Percentiles rank a stretch among this genome's conserved stretches.
phyloP scores from a whole-genome alignment of 352 stramenopile genomes.

The Globisporangium ultimum region DNA sequence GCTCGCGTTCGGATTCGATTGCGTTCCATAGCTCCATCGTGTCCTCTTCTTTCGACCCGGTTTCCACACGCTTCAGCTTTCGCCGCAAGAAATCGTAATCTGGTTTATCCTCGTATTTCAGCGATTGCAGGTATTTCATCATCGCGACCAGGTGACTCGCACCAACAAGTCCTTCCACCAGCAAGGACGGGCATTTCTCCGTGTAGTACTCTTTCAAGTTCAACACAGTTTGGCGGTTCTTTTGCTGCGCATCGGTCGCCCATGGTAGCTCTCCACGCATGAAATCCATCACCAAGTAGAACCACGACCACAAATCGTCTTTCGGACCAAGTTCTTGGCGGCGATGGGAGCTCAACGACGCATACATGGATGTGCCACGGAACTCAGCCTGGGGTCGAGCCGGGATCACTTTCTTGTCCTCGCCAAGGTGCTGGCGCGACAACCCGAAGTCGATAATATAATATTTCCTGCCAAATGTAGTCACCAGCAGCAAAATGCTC shows the following conservation, averaged over 20 bases:
- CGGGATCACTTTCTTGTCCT: constrained; percentile 60
- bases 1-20: constrained; percentile 18
- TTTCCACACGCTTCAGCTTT: constrained; percentile 31
- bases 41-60: constrained; percentile 31
- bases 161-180: constrained; percentile 73
- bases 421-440: constrained; percentile 69
- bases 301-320: constrained; percentile 89
- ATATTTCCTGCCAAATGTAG: constrained; percentile 32
- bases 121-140: constrained; percentile 69
- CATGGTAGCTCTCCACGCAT: constrained; percentile 83
- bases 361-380: constrained; percentile 87
- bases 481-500: neutral
- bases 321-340: constrained; percentile 78
- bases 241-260: constrained; percentile 77
- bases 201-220: constrained; percentile 84
- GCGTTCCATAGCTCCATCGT: constrained; percentile 45
- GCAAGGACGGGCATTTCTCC: constrained; percentile 55
- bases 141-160: constrained; percentile 68
- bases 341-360: constrained; percentile 78
- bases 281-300: constrained; percentile 88
- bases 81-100: constrained; percentile 57
- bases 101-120: constrained; percentile 72
- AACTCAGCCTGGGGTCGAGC: constrained; percentile 72
- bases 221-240: constrained; percentile 80
- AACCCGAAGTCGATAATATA: constrained; percentile 85